Evolutionary conservation across 805 yeast genomes (phyloP), one percentile per base, ranked within the genome.

Genomic region (Ogataea thermomethanolica): DNA sequence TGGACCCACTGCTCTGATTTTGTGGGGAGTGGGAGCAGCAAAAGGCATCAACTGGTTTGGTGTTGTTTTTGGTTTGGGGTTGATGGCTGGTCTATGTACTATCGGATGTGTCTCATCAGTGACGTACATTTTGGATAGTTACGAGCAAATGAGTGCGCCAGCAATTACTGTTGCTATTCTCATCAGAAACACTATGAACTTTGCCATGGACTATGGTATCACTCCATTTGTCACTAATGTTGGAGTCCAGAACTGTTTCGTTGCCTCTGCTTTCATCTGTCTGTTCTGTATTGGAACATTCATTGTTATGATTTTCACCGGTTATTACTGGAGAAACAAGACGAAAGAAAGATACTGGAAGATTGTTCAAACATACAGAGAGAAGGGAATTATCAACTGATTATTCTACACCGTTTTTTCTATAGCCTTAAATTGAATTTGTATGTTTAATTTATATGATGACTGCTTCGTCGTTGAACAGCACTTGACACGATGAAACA

Each of bases 21-120:
- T 81, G 11, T 78, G 81, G 71, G 87, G 87, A 34, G 71, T 79
- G 31, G 85, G 84, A 8, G 80, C 84, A 0, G 70, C 71, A 34
- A 69, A 71, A 36, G 69, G 65, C 4, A 61, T 72, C 23, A 74
- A 72, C 37, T 80, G 85, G 84, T 65, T 76, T 37, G 75, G 76
- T 2, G 63, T 74, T 4, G 69, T 73, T 27, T 64, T 71, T 37
- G 83, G 81, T 2, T 64, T 76, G 48, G 85, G 82, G 2, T 54
- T 76, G 29, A 62, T 77, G 30, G 81, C 79, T 10, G 81, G 83
- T 6, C 58, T 70, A 28, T 69, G 76, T 46, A 61, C 76, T 41
- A 74, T 78, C 35, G 80, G 81, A 7, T 66, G 78, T 37, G 73
- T 72, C 22, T 58, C 66, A 8, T 62, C 80, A 15, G 68, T 74